Conservation (phyloP, 208 protist genomes). For the Trypanosomatidae sp. region DNA sequence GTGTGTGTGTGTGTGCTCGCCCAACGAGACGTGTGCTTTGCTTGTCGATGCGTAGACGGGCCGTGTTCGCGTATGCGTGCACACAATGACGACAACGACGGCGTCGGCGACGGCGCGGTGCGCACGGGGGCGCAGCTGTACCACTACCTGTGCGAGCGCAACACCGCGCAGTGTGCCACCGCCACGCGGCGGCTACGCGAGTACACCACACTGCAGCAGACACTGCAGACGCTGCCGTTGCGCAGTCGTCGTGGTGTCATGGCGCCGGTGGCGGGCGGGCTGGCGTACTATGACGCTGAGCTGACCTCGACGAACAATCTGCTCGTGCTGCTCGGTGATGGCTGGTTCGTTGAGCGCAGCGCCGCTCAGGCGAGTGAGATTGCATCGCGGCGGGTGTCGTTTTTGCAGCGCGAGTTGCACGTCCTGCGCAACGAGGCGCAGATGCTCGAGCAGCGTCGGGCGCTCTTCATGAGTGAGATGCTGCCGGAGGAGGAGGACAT, state of each 20-base stretch:
- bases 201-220: conserved; percentile 34
- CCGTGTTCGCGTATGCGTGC: too few species aligned
- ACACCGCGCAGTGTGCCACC: conserved; percentile 22
- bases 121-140: conserved; percentile 63
- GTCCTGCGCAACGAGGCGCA: conserved; percentile 45
- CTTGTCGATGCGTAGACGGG: too few species aligned
- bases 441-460: conserved; percentile 21
- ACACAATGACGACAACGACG: conserved; percentile 10
- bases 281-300: conserved; percentile 70
- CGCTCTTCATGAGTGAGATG: conserved; percentile 60
- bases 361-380: conserved; percentile 62
- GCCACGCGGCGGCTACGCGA: conserved; percentile 13
- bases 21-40: too few species aligned
- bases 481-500: too few species aligned
- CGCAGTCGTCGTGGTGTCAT: conserved; percentile 38
- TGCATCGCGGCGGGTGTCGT: conserved; percentile 38
- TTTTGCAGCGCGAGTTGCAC: conserved; percentile 45
- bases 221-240: conserved; percentile 34
- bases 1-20: too few species aligned
- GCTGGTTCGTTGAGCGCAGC: conserved; percentile 83
- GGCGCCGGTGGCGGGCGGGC: conserved; percentile 63
- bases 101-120: conserved; percentile 23
- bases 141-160: conserved; percentile 33
- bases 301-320: conserved; percentile 75
- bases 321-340: conserved; percentile 75